Evolutionary conservation across 2,329 filamentous ascomycete genomes (phyloP), one percentile per base, ranked within the genome.

Genomic region (Cercospora canescens): DNA sequence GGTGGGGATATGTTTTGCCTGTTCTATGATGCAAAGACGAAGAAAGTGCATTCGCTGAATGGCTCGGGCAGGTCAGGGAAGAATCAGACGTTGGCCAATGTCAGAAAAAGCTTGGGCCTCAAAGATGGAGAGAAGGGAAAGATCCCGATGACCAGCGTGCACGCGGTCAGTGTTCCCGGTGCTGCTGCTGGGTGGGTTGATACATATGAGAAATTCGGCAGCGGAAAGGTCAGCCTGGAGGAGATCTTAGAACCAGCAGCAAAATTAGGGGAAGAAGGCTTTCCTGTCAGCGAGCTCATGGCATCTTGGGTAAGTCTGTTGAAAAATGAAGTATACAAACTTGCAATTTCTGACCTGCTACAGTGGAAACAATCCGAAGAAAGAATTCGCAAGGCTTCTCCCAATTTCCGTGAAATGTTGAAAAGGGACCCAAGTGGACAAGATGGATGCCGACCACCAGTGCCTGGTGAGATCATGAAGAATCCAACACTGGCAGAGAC

Each of bases 1-100:
- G 95, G 95, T 64, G 95, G 95, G 69, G 95, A 99, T 80, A 93
- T 97, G 89, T 99, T 98, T 81, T 94, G 94, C 78, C 87, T 98
- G 37, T 97, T 88, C 84, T 98, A 94, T 82, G 87, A 96, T 76
- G 92, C 93, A 48, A 87, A 90, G 72, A 92, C 89, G 0, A 91
- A 91, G 76, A 91, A 91, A 69, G 90, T 98, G 8, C 90, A 89
- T 62, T 92, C 93, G 9, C 82, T 98, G 79, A 99, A 99, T 79
- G 95, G 94, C 21, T 97, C 94, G 1, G 95, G 95, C n/a, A 89
- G 95, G 30, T 88, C 93, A 3, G 89, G 91, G 4, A 84, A 81
- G 60, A 88, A 89, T 39, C 88, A 82, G 69, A 91, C 89, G 0
- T 83, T 96, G 0, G 89, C 93, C 61, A 84, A 83, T 34, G 85